Percentiles rank a stretch among this genome's conserved stretches.
Conservation (phyloP, 2,329 filamentous ascomycete genomes). For the Fusarium devonianum region DNA sequence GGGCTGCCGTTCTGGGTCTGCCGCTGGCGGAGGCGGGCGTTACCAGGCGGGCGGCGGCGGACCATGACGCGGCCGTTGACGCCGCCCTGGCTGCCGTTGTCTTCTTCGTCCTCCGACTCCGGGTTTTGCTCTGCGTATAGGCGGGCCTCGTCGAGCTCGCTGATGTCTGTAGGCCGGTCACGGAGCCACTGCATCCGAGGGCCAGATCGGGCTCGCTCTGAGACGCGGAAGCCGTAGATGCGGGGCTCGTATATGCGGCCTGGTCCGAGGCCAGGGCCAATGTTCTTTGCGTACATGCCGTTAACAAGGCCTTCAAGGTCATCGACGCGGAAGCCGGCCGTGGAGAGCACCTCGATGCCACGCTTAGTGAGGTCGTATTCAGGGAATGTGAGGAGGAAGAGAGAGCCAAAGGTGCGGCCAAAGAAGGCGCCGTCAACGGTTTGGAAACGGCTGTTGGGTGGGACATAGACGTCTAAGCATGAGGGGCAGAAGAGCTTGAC, state of each 20-base stretch:
- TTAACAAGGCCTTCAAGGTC: constrained; percentile 71
- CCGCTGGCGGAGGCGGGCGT: constrained; percentile 51
- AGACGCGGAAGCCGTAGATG: constrained; percentile 96
- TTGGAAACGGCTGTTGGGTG: constrained; percentile 96
- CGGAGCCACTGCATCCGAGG: constrained; percentile 98
- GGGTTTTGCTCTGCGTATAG: constrained; percentile 60
- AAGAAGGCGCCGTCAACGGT: constrained; percentile 98
- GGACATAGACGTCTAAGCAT: constrained; percentile 96
- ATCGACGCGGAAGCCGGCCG: constrained; percentile 44
- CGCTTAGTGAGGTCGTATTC: constrained; percentile 87
- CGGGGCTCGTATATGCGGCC: constrained; percentile 90
- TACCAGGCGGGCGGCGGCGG: constrained; percentile 54
- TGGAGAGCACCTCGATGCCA: constrained; percentile 65
- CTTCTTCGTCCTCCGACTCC: constrained; percentile 66
- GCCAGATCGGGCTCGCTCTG: constrained; percentile 85
- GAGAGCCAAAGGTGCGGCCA: constrained; percentile 92
- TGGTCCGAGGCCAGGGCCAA: constrained; percentile 83
- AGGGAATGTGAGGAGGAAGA: constrained; percentile 98
- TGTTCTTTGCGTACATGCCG: constrained; percentile 84
- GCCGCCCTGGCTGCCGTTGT: constrained; percentile 53
- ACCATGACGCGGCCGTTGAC: constrained; percentile 51
- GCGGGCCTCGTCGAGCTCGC: constrained; percentile 82
- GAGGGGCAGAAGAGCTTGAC: constrained; percentile 98
- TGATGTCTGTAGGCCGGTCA: constrained; percentile 79
- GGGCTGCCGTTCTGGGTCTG: constrained; percentile 63